These are phyloP conservation scores for Paecilomyces sp. DNA, from an alignment of 2,329 filamentous ascomycete genomes.

Conservation along the genomic window DNA sequence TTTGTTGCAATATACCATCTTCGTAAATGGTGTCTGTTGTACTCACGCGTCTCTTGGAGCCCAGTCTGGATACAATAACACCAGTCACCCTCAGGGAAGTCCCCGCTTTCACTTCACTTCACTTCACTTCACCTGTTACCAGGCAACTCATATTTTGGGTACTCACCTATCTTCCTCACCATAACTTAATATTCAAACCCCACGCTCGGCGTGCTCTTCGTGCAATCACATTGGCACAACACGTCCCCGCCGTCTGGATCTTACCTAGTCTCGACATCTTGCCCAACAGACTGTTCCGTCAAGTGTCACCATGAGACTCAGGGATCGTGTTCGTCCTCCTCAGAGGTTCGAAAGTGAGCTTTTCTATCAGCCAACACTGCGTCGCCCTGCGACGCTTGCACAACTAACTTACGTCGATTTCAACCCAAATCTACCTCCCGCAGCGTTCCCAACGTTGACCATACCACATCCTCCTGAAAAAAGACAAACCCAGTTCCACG, in stretches of 20 bases:
- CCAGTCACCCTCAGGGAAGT: not conserved
- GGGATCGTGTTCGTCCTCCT: constrained; percentile 23
- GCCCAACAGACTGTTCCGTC: not conserved
- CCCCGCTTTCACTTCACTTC: not conserved
- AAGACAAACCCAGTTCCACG: not conserved
- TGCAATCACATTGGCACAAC: not conserved
- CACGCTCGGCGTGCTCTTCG: not conserved
- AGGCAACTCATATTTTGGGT: not conserved
- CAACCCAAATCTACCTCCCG: constrained; percentile 32
- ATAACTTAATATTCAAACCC: not conserved
- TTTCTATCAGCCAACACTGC: constrained; percentile 9
- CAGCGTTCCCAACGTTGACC: constrained; percentile 35
- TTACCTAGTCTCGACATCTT: not conserved
- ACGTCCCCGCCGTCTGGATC: not conserved
- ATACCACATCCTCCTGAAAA: constrained; percentile 3
- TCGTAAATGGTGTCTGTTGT: not conserved
- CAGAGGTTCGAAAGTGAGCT: constrained; percentile 20
- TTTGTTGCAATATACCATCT: not conserved
- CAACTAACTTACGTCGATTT: constrained; percentile 20
- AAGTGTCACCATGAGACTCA: constrained; percentile 21
- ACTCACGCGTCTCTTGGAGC: not conserved
- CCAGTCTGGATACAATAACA: not conserved
- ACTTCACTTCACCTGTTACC: not conserved
- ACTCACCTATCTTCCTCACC: not conserved
- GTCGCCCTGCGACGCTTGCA: constrained; percentile 5